Base-by-base conservation (phyloP, 257 asterid species). In the Solanum clarkiae region DNA sequence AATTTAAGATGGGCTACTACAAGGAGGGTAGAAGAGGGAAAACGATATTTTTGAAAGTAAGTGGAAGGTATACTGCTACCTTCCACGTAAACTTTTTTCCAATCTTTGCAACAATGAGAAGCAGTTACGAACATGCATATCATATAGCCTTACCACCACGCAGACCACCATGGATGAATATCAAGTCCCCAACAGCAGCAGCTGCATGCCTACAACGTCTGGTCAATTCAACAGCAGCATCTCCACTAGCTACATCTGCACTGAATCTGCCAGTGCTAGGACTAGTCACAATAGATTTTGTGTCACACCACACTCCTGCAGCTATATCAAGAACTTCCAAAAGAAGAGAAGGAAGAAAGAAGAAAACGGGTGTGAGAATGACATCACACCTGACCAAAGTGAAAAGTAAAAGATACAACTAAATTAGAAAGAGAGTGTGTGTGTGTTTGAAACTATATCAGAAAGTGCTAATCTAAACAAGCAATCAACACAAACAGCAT, bases 271-370 rank as follows among this genome's bases (percentile, higher is more conserved):
- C 99, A 85, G 99, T 95, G 90, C 99, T 93, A 42, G 99, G 98
- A 86, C 92, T 95, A 16, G 98, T 97, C 85, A 97, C 99, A 77
- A 97, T 98, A 86, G 99, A 95, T 86, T 94, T 97, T 6, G 95
- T 94, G 91, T 97, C 99, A 47, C 99, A 97, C 99, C 99, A 97
- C 49, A 97, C 99, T 87, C 99, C 99, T 83, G 99, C 99, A 59
- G 99, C 99, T 29, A 99, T 95, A 87, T 97, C 99, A 96, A 97
- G 88, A 85, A 97, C 99, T 97, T 70, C 56, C 77, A 84, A 85
- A 80, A 83, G 86, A 80, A 88, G 79, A 81, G 51, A 77, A 49
- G 82, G 62, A 26, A 53, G 63, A 15, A 77, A 71, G 80, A 77
- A 77, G 63, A 51, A 77, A 26, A 26, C 26, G 16, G 18, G 17